These are phyloP conservation scores for Populus davidiana DNA, from an alignment of 345 rosid species.

Conservation along the genomic window DNA sequence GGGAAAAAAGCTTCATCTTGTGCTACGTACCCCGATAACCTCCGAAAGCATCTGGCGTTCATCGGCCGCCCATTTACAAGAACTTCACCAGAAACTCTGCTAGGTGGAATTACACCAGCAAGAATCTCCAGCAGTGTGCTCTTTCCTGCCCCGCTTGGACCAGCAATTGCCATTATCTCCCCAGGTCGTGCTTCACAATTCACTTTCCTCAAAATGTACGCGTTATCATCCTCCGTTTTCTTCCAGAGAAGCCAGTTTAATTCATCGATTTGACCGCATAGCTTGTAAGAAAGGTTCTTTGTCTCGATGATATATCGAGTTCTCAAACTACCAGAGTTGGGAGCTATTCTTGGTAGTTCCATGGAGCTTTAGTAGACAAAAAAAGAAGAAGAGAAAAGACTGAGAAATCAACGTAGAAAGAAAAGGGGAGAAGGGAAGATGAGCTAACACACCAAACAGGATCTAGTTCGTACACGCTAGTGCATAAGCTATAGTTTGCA, in stretches of 20 bases:
- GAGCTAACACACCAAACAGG: conserved; percentile 29
- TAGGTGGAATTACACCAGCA: conserved; percentile 20
- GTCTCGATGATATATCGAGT: conserved; percentile 18
- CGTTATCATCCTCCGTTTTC: neutral
- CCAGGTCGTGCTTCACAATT: conserved; percentile 31
- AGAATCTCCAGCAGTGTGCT: conserved; percentile 31
- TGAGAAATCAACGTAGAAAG: neutral
- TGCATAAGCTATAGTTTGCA: neutral
- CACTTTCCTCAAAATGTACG: conserved; percentile 24
- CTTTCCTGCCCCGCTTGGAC: conserved; percentile 38
- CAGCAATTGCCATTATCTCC: conserved; percentile 32
- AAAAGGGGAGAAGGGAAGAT: conserved; percentile 15
- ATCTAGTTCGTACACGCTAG: neutral
- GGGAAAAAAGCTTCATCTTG: conserved; percentile 35
- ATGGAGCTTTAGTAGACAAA: neutral
- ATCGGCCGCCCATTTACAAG: conserved; percentile 29
- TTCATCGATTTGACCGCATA: conserved; percentile 4
- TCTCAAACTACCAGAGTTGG: neutral
- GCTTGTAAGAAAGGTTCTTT: conserved; percentile 22
- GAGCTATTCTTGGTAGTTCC: conserved; percentile 19
- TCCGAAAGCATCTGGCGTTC: conserved; percentile 20
- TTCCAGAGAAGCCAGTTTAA: conserved; percentile 20
- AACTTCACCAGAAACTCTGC: conserved; percentile 25
- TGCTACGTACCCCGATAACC: conserved; percentile 27
- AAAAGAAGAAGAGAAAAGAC: neutral